Percentiles rank a stretch among this genome's conserved stretches.
phyloP scores from a whole-genome alignment of 2,329 filamentous ascomycete genomes.

The Pseudogymnoascus sp. region DNA sequence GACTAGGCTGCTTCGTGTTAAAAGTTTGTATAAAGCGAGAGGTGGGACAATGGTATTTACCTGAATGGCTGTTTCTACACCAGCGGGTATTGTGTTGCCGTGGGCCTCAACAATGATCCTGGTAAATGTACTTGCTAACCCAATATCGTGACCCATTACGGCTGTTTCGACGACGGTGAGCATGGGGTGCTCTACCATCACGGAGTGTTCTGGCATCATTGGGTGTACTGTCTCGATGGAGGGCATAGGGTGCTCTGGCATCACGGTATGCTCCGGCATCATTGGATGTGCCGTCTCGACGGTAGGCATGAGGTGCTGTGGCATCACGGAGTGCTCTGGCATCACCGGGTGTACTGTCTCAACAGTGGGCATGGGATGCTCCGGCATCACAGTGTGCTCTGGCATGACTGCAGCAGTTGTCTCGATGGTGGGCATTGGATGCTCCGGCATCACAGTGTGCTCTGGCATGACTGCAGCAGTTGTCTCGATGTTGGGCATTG shows the following conservation, averaged over 20 bases:
- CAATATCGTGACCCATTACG: background rate
- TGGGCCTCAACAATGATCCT: background rate
- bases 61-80: background rate
- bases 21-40: background rate
- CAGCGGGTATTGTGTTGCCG: background rate
- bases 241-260: background rate
- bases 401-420: too few relatives aligned
- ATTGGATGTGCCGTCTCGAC: background rate
- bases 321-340: background rate
- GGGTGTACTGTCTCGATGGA: background rate
- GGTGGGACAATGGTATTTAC: background rate
- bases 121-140: conserved; percentile 4
- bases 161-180: background rate
- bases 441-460: background rate
- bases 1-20: background rate
- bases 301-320: background rate
- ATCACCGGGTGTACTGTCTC: background rate
- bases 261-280: background rate
- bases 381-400: background rate
- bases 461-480: background rate
- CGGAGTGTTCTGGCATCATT: background rate
- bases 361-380: background rate
- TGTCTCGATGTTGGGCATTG: background rate
- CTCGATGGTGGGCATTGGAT: background rate
- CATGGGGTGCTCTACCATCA: background rate